Evolutionary conservation across 495 filamentous ascomycete genomes (phyloP), one percentile per base, ranked within the genome.

Genomic region (Aspergillus baeticus): DNA sequence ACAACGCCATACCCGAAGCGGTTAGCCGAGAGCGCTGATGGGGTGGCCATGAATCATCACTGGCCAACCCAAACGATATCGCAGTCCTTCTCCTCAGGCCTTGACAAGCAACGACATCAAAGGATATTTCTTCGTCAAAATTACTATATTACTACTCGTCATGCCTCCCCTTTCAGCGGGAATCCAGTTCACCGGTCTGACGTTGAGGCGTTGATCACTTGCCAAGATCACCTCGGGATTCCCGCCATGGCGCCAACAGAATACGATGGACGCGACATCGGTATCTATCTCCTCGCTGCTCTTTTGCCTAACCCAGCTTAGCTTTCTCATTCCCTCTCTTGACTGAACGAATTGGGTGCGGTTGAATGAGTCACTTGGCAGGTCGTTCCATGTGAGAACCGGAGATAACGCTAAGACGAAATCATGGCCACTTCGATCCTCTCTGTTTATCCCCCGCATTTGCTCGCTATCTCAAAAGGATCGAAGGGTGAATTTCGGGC

Each of bases 1-100:
- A 67, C 72, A 75, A 48, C 63, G 66, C 69, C 35, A 66, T 62
- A 11, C 72, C 62, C 61, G 15, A 62, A 63, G 18, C 1, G 68
- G 70, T 10, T 34, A 65, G 53, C 22, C 34, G 14, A 20, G 14
- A 20, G 49, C 0, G 20, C 49, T 26, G 18, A 41, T 29, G 7
- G 3, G 44, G 59, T 42, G 57, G 18, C n/a, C 3, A 53, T 63
- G 61, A 63, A 48, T 63, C 61, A 63, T 54, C 56, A 38, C 34
- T 10, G 8, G 33, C 14, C 26, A 29, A 8, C 26, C 34, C 20
- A 38, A 13, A 47, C 53, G 54, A 51, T 51, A 58, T 60, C 61
- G 61, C 57, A 57, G 60, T 43, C 26, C 33, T 20, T 13, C 47
- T 26, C 47, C 20, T 37, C 42, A 6, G 10, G 13, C 42, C 42